Evolutionary conservation across 495 filamentous ascomycete species (phyloP).

Genomic region (Hyphodiscus hymeniophilus): DNA sequence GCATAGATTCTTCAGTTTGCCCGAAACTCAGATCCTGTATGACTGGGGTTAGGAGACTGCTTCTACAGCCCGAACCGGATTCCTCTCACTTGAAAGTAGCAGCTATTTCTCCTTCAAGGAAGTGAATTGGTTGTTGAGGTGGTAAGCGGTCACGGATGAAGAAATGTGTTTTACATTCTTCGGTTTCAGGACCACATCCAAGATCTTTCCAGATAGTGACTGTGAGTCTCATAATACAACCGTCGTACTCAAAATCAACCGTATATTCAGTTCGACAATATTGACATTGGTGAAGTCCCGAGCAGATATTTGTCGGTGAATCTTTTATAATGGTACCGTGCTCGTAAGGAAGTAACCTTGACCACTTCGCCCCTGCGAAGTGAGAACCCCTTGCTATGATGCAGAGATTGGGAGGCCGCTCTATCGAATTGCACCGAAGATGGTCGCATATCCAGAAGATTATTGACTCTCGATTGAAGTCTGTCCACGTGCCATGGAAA

Average conservation of each 20-base stretch:
- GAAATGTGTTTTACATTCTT: slow-evolving; percentile 14
- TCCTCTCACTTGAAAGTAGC: slow-evolving; percentile 4
- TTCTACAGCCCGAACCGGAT: not conserved
- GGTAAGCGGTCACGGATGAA: not conserved
- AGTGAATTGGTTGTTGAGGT: slow-evolving; percentile 10
- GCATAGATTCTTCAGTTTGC: slow-evolving; percentile 2
- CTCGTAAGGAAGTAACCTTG: slow-evolving; percentile 5
- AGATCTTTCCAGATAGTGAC: slow-evolving; percentile 16
- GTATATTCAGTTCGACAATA: slow-evolving; percentile 17
- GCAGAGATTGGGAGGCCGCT: slow-evolving; percentile 2
- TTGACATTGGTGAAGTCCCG: slow-evolving; percentile 15
- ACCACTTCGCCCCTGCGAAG: slow-evolving; percentile 5
- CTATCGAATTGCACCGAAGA: slow-evolving; percentile 3
- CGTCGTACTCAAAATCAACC: slow-evolving; percentile 7
- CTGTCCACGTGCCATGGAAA: slow-evolving; percentile 10
- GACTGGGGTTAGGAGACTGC: slow-evolving; percentile 11
- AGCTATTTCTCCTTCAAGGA: slow-evolving; percentile 10
- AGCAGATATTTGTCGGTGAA: slow-evolving; percentile 4
- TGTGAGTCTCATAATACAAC: slow-evolving; percentile 10
- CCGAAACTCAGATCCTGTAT: not conserved
- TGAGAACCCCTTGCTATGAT: slow-evolving; percentile 6
- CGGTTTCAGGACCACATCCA: slow-evolving; percentile 11
- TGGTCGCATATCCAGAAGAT: slow-evolving; percentile 6
- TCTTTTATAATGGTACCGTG: slow-evolving; percentile 6
- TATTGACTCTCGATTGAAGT: slow-evolving; percentile 1